A percentile compares a stretch with the other conserved stretches of the same genome.
Conservation (phyloP, 1,139 yeast genomes). For the Lodderomyces beijingensis region DNA sequence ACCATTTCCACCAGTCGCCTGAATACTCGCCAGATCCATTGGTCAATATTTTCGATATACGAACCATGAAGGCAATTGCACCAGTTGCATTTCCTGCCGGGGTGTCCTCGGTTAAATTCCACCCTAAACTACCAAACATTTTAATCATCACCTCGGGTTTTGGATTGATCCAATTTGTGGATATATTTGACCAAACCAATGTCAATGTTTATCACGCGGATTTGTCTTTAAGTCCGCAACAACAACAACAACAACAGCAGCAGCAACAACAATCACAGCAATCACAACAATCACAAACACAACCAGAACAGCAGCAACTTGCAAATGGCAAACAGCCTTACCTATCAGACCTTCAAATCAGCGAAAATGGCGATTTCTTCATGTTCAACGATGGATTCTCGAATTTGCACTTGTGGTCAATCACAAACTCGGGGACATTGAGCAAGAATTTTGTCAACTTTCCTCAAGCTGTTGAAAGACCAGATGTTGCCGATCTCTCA, state of each 20-base stretch:
- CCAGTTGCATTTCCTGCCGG: conserved; percentile 91
- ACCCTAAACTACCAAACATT: conserved; percentile 81
- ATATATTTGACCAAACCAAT: conserved; percentile 71
- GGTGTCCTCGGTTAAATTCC: conserved; percentile 78
- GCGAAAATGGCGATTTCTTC: conserved; percentile 78
- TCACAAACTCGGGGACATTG: conserved; percentile 25
- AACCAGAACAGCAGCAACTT: conserved; percentile 6
- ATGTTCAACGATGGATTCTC: conserved; percentile 65
- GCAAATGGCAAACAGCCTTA: conserved; percentile 3
- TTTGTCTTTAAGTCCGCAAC: conserved; percentile 24
- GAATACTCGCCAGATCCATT: conserved; percentile 62
- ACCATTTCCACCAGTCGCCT: conserved; percentile 13
- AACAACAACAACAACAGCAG: conserved; percentile 6
- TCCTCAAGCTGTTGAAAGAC: conserved; percentile 49
- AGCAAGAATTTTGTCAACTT: conserved; percentile 41
- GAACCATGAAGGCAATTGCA: conserved; percentile 67
- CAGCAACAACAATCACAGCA: conserved; percentile 3
- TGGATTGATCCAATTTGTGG: conserved; percentile 85
- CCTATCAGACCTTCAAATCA: conserved; percentile 57
- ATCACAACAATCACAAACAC: conserved; percentile 3
- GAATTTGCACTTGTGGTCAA: conserved; percentile 73
- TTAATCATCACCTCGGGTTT: conserved; percentile 67
- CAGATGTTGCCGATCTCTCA: conserved; percentile 26
- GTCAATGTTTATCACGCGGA: conserved; percentile 62
- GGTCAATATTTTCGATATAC: conserved; percentile 76